Percentiles rank a stretch among this genome's conserved stretches.
These are phyloP conservation scores for Blastomyces emzantsi DNA, from an alignment of 2,329 filamentous ascomycete species.

Conservation along the genomic window DNA sequence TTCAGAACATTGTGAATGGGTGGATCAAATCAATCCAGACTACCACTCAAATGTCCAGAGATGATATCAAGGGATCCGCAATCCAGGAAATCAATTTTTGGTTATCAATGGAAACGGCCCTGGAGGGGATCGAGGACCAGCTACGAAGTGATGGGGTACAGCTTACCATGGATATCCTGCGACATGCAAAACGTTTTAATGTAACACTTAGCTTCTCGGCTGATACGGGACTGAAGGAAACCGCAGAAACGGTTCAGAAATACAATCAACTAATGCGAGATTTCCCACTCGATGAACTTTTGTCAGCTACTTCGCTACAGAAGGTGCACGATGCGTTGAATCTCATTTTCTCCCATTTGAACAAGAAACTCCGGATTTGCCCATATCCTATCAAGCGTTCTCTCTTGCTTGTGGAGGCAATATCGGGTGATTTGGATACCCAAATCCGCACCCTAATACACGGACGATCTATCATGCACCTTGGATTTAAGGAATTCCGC, in stretches of 20 bases:
- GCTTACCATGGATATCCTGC: constrained; percentile 87
- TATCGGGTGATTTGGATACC: constrained; percentile 84
- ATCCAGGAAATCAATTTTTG: constrained; percentile 99
- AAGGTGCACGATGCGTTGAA: constrained; percentile 85
- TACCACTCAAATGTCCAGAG: constrained; percentile 88
- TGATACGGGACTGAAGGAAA: constrained; percentile 92
- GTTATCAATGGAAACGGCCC: constrained; percentile 89
- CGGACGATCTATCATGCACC: constrained; percentile 78
- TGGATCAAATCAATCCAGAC: constrained; percentile 99
- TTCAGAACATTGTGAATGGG: constrained; percentile 87
- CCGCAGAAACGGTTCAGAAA: constrained; percentile 91
- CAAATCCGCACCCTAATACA: constrained; percentile 78
- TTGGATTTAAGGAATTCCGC: constrained; percentile 86
- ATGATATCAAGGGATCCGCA: constrained; percentile 67
- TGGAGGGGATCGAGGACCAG: constrained; percentile 87
- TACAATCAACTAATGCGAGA: constrained; percentile 99
- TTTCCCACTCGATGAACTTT: constrained; percentile 88
- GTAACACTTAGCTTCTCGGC: constrained; percentile 94
- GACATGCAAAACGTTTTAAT: constrained; percentile 95
- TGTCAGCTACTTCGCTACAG: constrained; percentile 79
- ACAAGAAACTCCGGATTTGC: constrained; percentile 95
- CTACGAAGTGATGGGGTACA: constrained; percentile 79
- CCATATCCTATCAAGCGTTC: constrained; percentile 90
- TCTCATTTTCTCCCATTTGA: constrained; percentile 87
- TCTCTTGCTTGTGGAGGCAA: constrained; percentile 88